phyloP scores from a whole-genome alignment of 2,329 filamentous ascomycete genomes.

The Metarhizium album region DNA sequence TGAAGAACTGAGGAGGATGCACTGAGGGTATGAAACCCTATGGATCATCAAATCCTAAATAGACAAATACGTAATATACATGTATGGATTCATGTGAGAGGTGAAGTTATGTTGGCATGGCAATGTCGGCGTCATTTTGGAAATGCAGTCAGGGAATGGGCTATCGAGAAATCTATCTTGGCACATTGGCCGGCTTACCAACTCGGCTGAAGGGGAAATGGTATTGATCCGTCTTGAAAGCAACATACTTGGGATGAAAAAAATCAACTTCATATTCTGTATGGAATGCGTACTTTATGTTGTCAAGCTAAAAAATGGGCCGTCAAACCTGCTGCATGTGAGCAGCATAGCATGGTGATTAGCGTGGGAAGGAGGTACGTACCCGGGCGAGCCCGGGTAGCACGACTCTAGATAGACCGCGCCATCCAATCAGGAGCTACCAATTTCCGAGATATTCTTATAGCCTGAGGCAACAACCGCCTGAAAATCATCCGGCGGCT shows the following conservation, averaged over 20 bases:
- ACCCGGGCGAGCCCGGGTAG: slow-evolving; percentile 20
- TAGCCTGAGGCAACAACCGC: slow-evolving; percentile 32
- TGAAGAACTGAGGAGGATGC: slow-evolving; percentile 52
- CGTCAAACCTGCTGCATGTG: neutral
- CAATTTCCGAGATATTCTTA: slow-evolving; percentile 36
- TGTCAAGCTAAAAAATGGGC: neutral
- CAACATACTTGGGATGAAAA: too few species aligned
- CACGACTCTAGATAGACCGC: slow-evolving; percentile 9
- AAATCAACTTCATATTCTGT: neutral
- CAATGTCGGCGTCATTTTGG: too few species aligned
- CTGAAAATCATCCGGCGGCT: slow-evolving; percentile 23
- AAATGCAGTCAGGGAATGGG: too few species aligned
- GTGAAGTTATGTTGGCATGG: too few species aligned
- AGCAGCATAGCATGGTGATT: neutral
- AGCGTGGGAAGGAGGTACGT: slow-evolving; percentile 3
- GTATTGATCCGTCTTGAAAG: too few species aligned
- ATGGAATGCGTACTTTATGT: neutral
- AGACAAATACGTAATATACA: neutral
- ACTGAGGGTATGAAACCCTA: slow-evolving; percentile 25
- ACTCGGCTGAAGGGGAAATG: too few species aligned
- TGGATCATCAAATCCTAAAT: neutral
- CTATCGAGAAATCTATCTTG: too few species aligned
- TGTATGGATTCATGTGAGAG: neutral
- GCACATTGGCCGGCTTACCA: too few species aligned
- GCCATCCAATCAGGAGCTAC: slow-evolving; percentile 31